Conservation (phyloP, 2,329 filamentous ascomycete genomes). For the Neofusicoccum sp. region DNA sequence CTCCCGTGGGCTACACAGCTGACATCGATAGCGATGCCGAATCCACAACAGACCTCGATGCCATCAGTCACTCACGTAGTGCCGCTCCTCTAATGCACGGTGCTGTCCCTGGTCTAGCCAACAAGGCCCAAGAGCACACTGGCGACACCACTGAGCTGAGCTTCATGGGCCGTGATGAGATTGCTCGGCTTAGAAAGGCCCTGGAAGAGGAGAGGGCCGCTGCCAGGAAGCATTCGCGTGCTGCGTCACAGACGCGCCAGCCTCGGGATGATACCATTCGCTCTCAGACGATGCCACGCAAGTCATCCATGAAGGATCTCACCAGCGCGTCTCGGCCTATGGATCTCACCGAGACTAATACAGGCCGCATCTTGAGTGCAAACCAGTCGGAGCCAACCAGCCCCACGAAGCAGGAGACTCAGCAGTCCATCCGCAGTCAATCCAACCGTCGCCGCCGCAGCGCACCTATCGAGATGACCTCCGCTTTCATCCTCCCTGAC, state of each 20-base stretch:
- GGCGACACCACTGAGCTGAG: slow-evolving; percentile 56
- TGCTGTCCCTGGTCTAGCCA: slow-evolving; percentile 24
- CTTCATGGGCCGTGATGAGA: slow-evolving; percentile 55
- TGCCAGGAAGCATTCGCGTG: slow-evolving; percentile 17
- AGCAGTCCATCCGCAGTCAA: slow-evolving; percentile 52
- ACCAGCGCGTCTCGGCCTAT: slow-evolving; percentile 18
- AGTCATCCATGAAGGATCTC: slow-evolving; percentile 22
- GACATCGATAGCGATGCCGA: slow-evolving; percentile 36
- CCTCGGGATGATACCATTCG: slow-evolving; percentile 46
- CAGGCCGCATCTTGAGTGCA: slow-evolving; percentile 19
- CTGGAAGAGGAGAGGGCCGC: slow-evolving; percentile 58
- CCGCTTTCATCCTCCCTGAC: slow-evolving; percentile 66
- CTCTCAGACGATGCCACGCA: slow-evolving; percentile 27
- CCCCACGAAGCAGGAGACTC: slow-evolving; percentile 40
- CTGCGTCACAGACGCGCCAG: slow-evolving; percentile 31
- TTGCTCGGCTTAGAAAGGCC: slow-evolving; percentile 57
- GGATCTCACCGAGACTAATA: slow-evolving; percentile 20
- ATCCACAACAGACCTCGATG: slow-evolving; percentile 41
- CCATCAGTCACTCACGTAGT: slow-evolving; percentile 10
- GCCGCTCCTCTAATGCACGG: slow-evolving; percentile 28
- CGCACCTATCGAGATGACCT: slow-evolving; percentile 60
- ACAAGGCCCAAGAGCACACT: neutral
- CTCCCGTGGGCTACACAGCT: slow-evolving; percentile 2
- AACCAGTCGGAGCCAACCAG: slow-evolving; percentile 5
- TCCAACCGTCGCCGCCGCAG: slow-evolving; percentile 55